phyloP scores from a whole-genome alignment of 305 asterid species.

The Solanum hybrid region DNA sequence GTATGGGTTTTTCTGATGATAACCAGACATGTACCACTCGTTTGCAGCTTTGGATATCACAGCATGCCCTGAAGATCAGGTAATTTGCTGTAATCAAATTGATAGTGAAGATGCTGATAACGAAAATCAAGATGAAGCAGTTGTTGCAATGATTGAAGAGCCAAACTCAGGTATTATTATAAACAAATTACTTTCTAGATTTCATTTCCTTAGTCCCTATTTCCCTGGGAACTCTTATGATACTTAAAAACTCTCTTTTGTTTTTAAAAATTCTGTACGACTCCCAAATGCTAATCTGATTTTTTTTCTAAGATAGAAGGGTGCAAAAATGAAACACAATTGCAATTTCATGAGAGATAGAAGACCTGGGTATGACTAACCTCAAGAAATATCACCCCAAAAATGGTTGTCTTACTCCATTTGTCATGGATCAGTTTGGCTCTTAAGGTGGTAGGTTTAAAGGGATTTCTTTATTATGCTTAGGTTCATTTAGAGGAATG shows the following conservation, averaged over 20 bases:
- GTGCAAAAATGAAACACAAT: not conserved
- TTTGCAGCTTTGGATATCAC: constrained; percentile 96
- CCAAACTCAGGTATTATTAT: constrained; percentile 50
- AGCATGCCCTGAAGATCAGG: constrained; percentile 71
- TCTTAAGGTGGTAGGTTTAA: not conserved
- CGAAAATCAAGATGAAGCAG: constrained; percentile 68
- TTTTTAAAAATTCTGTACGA: not conserved
- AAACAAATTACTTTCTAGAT: not conserved
- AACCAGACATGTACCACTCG: constrained; percentile 89
- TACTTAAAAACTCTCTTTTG: not conserved
- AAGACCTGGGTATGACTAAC: not conserved
- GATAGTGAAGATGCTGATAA: constrained; percentile 57
- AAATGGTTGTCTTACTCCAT: not conserved
- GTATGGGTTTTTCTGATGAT: constrained; percentile 24
- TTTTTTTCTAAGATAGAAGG: not conserved
- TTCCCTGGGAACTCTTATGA: not conserved
- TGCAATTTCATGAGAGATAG: not conserved
- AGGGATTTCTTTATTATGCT: not conserved
- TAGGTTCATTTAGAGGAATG: not conserved
- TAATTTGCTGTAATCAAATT: constrained; percentile 48
- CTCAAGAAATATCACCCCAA: not conserved
- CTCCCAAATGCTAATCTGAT: not conserved
- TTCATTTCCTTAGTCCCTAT: not conserved
- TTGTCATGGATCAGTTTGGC: not conserved
- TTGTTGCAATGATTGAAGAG: constrained; percentile 66